phyloP scores from a whole-genome alignment of 1,139 yeast genomes.

The Protomyces arabidopsidicola region DNA sequence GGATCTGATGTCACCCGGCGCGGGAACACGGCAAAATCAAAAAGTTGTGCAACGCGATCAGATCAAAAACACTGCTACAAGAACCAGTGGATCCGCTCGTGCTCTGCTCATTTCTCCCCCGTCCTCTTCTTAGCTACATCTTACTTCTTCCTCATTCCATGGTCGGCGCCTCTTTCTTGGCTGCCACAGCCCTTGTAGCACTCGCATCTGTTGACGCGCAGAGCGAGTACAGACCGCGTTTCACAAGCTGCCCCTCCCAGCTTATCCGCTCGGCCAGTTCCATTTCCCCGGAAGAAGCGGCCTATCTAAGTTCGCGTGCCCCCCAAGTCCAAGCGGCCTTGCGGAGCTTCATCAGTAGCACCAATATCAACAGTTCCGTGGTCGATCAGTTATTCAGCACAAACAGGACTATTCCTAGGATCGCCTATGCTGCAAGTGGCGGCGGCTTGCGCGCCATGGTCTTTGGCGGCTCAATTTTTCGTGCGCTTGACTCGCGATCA shows the following conservation, averaged over 20 bases:
- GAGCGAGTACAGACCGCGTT: constrained; percentile 55
- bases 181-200: background rate
- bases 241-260: constrained; percentile 52
- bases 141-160: background rate
- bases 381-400: constrained; percentile 49
- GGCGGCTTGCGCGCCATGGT: constrained; percentile 94
- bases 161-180: background rate
- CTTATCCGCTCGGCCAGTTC: constrained; percentile 31
- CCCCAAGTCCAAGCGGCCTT: constrained; percentile 52
- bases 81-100: no score
- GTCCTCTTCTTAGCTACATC: no score
- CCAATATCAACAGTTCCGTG: constrained; percentile 52
- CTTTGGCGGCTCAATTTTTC: constrained; percentile 77
- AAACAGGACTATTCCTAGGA: constrained; percentile 43
- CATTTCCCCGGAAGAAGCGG: constrained; percentile 30
- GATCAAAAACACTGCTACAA: no score
- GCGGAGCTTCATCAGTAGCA: constrained; percentile 51
- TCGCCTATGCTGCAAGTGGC: constrained; percentile 80
- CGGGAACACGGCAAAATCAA: no score
- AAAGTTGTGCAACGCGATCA: no score
- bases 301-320: constrained; percentile 44
- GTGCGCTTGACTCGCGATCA: constrained; percentile 76
- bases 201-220: constrained; percentile 38
- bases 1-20: no score
- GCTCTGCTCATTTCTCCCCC: no score